Evolutionary conservation across 192 early-diverging fungal genomes (phyloP), one percentile per base, ranked within the genome.

Genomic region (Geranomyces michiganensis): DNA sequence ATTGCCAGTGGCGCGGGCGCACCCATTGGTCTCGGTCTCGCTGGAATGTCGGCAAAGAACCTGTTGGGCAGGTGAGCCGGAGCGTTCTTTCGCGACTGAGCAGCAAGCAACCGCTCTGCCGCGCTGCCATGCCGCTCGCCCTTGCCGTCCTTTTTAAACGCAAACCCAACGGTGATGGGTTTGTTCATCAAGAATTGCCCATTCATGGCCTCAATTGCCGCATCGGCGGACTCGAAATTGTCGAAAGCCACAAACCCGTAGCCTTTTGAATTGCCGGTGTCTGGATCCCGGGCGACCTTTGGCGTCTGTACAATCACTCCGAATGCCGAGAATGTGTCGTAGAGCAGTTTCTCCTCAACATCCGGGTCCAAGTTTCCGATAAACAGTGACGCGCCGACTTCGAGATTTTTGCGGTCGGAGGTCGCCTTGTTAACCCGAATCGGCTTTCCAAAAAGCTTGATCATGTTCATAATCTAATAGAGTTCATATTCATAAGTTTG

Each of bases 171-270:
- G 31, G 82, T 89, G 65, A 99, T 92, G 30, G 91, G 89, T 73
- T 96, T 96, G 75, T 95, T 94, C 78, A 92, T 93, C 77, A 99
- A 76, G 78, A 92, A 97, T 79, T 98, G 96, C 9, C 94, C 93
- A 75, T 99, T 92, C 97, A 99, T 96, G 1, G 94, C 93, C 79
- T 96, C 94, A 49, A 99, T 91, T 0, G 97, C 97, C n/a, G 90
- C 89, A 84, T 99, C 97, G 0, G 96, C 88, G 8, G 93, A 88
- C 63, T 98, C 95, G 83, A 98, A 99, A 76, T 92, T 93, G 67
- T 95, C 91, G 76, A 89, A 96, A 29, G 82, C 84, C 41, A 97
- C 89, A 76, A 98, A 99, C 7, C 93, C 96, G 84, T 92, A 97
- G 0, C 96, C 96, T 74, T 92, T 93, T 14, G 92, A 92, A 43